A percentile compares a stretch with the other conserved stretches of the same genome.
These are phyloP conservation scores for Fusarium coffeatum DNA, from an alignment of 2,329 filamentous ascomycete genomes.

Conservation along the genomic window DNA sequence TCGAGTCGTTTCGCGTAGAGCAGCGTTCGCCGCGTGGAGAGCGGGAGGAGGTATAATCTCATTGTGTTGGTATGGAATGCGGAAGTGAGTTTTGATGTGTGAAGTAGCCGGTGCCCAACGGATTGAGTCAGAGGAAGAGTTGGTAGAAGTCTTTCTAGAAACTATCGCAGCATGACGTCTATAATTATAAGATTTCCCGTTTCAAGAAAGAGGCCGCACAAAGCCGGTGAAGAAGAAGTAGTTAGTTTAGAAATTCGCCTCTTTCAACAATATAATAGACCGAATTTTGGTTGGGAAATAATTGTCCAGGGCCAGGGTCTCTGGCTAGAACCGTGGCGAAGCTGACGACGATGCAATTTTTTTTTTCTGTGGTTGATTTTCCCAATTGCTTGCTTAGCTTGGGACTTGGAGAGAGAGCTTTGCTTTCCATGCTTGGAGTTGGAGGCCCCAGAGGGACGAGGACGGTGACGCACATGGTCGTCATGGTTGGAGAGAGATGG, in stretches of 20 bases:
- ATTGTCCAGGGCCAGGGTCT: constrained; percentile 8
- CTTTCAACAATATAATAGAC: constrained; percentile 20
- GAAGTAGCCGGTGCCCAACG: not conserved
- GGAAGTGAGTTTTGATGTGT: not conserved
- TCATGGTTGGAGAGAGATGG: constrained; percentile 44
- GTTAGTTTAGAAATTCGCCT: constrained; percentile 9
- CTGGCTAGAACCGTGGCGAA: constrained; percentile 39
- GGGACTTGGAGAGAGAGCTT: constrained; percentile 1
- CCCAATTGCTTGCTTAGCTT: not conserved
- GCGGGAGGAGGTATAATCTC: constrained; percentile 93
- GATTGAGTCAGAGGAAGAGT: not conserved
- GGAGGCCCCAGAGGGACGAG: constrained; percentile 32
- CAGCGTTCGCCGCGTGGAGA: constrained; percentile 89
- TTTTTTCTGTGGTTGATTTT: constrained; percentile 11
- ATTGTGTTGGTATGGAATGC: constrained; percentile 62
- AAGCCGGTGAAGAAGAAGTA: constrained; percentile 16
- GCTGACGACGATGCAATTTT: constrained; percentile 42
- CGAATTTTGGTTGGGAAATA: constrained; percentile 8
- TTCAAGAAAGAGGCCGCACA: constrained; percentile 15
- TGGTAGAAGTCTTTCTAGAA: constrained; percentile 11
- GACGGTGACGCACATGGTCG: constrained; percentile 50
- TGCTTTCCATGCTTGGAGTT: constrained; percentile 15
- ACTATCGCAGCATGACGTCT: constrained; percentile 37
- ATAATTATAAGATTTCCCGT: constrained; percentile 8
- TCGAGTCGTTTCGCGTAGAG: constrained; percentile 88